Evolutionary conservation across 495 filamentous ascomycete species (phyloP), one percentile per base, ranked within the genome.

Genomic region (Rusavskia elegans): DNA sequence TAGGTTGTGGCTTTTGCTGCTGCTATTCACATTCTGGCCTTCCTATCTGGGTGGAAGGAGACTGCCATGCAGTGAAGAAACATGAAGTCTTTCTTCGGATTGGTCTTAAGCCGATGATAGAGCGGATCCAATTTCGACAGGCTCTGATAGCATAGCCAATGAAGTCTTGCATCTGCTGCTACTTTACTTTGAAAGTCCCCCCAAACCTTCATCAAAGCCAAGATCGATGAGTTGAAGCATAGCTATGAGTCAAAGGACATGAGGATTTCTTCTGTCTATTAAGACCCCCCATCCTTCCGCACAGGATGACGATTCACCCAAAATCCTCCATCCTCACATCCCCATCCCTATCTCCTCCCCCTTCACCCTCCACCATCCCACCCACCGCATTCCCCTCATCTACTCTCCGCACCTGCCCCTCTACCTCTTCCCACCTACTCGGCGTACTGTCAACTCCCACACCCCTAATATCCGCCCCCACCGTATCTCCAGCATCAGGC

Each of bases 1-100:
- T 98, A 90, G 60, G 50, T 49, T 27, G 11, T 52, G 48, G 49
- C 23, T 2, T 23, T 29, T 10, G 16, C 21, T 0, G 23, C 9
- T n/a, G 10, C 23, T 29, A 20, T 19, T 46, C 9, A 8, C 1
- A 21, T 23, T 5, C 23, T 23, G 23, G 2, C n/a, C 40, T 42
- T 19, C 3, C 8, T 8, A 17, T 42, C 2, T 2, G 13, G n/a
- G 40, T 42, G 20, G n/a, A 21, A 42, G 8, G 32, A 14, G 32
- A 2, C 7, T 11, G 20, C 8, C 11, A 19, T 42, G 39, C 6
- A 21, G 20, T 11, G 3, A 40, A 3, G 14, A 40, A 16, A 16
- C 13, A n/a, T 20, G 1, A 5, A 20, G n/a, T 17, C 14, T 19
- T 42, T 7, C 10, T 6, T 35, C 32, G 32, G 9, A 2, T 35